Conservation (phyloP, 2,329 filamentous ascomycete genomes). For the Aureobasidium sp. region DNA sequence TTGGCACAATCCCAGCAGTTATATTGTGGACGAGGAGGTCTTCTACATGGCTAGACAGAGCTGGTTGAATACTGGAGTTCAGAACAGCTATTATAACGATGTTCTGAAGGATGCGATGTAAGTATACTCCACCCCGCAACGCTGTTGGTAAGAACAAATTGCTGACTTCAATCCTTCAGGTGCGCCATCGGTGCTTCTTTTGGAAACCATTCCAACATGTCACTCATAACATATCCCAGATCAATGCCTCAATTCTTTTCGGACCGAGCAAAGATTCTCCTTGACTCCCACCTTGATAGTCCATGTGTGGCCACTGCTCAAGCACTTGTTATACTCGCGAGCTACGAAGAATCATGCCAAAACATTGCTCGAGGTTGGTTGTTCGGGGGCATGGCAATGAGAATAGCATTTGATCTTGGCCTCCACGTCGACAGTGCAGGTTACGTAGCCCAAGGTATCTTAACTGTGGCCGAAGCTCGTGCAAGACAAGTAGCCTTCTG, state of each 20-base stretch:
- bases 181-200: slow-evolving; percentile 28
- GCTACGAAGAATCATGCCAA: slow-evolving; percentile 36
- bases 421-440: slow-evolving; percentile 32
- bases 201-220: slow-evolving; percentile 27
- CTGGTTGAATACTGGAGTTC: slow-evolving; percentile 7
- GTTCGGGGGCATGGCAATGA: slow-evolving; percentile 39
- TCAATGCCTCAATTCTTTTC: slow-evolving; percentile 33
- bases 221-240: slow-evolving; percentile 29
- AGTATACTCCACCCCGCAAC: not conserved
- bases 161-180: slow-evolving; percentile 9
- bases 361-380: slow-evolving; percentile 40
- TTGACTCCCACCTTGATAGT: slow-evolving; percentile 40
- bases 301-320: slow-evolving; percentile 42
- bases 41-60: slow-evolving; percentile 16
- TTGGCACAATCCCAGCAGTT: slow-evolving; percentile 40
- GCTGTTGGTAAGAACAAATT: not conserved
- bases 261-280: slow-evolving; percentile 34
- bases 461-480: slow-evolving; percentile 31
- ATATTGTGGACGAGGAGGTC: slow-evolving; percentile 35
- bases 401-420: slow-evolving; percentile 37
- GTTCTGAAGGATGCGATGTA: slow-evolving; percentile 18
- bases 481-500: slow-evolving; percentile 34
- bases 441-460: slow-evolving; percentile 32
- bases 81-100: slow-evolving; percentile 16
- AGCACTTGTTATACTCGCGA: slow-evolving; percentile 37